Evolutionary conservation across 306 rosid species (phyloP).

Genomic region (Citrullus colocynthis): DNA sequence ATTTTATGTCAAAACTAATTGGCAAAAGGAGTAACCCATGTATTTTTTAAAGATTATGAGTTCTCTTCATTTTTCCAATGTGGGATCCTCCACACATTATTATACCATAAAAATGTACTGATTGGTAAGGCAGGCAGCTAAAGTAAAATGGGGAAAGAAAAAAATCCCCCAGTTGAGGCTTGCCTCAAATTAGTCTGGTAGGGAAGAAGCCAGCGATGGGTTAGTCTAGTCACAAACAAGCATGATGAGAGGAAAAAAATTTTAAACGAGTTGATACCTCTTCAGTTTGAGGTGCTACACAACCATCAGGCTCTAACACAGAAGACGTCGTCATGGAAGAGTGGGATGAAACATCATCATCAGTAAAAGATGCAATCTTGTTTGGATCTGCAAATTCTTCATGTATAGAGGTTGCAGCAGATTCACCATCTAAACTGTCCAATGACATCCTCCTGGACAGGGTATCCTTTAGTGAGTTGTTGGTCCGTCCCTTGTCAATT

Average conservation of each 20-base stretch:
- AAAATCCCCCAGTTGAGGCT: background rate
- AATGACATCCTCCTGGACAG: slow-evolving; percentile 30
- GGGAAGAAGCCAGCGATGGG: background rate
- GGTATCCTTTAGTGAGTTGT: slow-evolving; percentile 32
- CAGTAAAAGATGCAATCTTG: slow-evolving; percentile 59
- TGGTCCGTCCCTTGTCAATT: slow-evolving; percentile 29
- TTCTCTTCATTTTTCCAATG: too few relatives aligned
- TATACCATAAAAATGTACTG: background rate
- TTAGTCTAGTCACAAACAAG: background rate
- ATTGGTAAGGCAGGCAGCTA: background rate
- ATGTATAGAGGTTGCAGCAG: slow-evolving; percentile 46
- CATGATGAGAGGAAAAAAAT: background rate
- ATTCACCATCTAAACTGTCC: slow-evolving; percentile 44
- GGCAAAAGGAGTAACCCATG: too few relatives aligned
- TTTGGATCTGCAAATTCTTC: slow-evolving; percentile 75
- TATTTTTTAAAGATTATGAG: too few relatives aligned
- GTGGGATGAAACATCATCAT: slow-evolving; percentile 86
- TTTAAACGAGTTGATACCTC: slow-evolving; percentile 36
- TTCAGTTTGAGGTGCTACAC: slow-evolving; percentile 25
- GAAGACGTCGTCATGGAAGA: slow-evolving; percentile 51
- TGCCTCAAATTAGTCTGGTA: background rate
- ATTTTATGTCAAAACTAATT: too few relatives aligned
- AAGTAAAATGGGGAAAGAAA: background rate
- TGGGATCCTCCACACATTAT: background rate
- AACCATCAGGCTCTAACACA: slow-evolving; percentile 23